A percentile compares a stretch with the other conserved stretches of the same genome.
Evolutionary conservation across 225 moss, liverwort and hornwort species (phyloP).

Genomic region (Neckera pumila): DNA sequence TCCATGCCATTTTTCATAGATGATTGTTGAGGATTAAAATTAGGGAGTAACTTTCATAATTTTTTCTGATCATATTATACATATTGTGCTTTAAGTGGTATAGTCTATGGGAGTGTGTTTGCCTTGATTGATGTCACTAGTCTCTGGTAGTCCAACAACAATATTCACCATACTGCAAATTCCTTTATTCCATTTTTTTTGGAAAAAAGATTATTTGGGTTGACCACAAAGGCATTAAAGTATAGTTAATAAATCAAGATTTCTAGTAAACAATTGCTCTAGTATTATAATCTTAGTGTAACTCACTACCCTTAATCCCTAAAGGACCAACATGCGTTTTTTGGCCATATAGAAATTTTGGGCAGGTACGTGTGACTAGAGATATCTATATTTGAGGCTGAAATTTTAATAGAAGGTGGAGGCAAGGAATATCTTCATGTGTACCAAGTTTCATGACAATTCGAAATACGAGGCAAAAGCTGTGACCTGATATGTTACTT

Average conservation of each 20-base stretch:
- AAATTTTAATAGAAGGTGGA: no score
- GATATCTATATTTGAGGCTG: no score
- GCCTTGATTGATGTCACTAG: neutral
- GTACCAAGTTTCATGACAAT: no score
- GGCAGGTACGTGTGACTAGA: no score
- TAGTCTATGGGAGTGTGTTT: neutral
- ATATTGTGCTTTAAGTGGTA: neutral
- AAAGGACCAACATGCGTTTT: no score
- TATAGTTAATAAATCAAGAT: neutral
- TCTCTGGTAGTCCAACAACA: neutral
- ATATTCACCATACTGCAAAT: neutral
- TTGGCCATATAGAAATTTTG: no score
- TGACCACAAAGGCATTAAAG: neutral
- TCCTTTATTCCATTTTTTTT: neutral
- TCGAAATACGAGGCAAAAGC: no score
- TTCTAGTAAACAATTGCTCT: accelerated
- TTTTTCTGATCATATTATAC: neutral
- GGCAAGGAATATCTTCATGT: no score
- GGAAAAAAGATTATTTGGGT: accelerated
- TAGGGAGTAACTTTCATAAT: neutral
- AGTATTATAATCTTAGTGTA: neutral
- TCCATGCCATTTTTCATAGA: neutral
- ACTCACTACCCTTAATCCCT: neutral
- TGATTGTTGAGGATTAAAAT: neutral
- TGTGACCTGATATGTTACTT: no score